Evolutionary conservation across 352 stramenopile genomes (phyloP).

Genomic region (Phytophthora multivora): DNA sequence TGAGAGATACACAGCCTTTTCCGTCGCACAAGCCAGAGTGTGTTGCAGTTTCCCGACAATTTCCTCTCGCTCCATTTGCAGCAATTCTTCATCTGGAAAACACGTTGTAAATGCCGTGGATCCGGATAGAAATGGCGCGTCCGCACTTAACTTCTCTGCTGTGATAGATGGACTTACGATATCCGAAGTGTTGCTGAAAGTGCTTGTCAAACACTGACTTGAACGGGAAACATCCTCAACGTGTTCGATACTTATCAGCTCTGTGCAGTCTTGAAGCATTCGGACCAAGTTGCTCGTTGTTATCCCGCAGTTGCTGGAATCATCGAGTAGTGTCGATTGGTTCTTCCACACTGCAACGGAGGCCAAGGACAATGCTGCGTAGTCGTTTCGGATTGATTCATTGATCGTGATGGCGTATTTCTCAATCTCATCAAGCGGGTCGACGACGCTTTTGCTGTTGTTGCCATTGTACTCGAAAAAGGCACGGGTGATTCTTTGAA

Average conservation of each 20-base stretch:
- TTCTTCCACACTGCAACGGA: slow-evolving; percentile 35
- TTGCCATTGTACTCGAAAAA: slow-evolving; percentile 40
- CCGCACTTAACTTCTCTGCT: slow-evolving; percentile 17
- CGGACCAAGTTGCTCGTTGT: slow-evolving; percentile 36
- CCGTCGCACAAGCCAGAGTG: slow-evolving; percentile 49
- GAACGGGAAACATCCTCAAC: slow-evolving; percentile 17
- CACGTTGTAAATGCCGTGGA: slow-evolving; percentile 25
- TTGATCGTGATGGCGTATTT: slow-evolving; percentile 40
- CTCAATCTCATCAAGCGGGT: slow-evolving; percentile 32
- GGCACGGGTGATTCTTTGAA: slow-evolving; percentile 28
- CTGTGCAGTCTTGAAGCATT: slow-evolving; percentile 39
- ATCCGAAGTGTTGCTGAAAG: slow-evolving; percentile 14
- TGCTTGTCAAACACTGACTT: slow-evolving; percentile 28
- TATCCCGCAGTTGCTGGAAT: slow-evolving; percentile 23
- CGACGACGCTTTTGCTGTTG: slow-evolving; percentile 23
- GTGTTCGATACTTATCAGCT: background rate
- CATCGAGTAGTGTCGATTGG: slow-evolving; percentile 25
- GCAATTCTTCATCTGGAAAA: slow-evolving; percentile 18
- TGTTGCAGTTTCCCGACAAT: slow-evolving; percentile 40
- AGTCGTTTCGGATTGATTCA: slow-evolving; percentile 38
- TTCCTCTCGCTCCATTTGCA: slow-evolving; percentile 12
- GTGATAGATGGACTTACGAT: slow-evolving; percentile 14
- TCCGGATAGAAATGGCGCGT: slow-evolving; percentile 24
- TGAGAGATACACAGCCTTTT: slow-evolving; percentile 66
- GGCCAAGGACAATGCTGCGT: slow-evolving; percentile 27